Evolutionary conservation across 306 rosid species (phyloP), one percentile per base, ranked within the genome.

Genomic region (Pachyrhizus erosus): DNA sequence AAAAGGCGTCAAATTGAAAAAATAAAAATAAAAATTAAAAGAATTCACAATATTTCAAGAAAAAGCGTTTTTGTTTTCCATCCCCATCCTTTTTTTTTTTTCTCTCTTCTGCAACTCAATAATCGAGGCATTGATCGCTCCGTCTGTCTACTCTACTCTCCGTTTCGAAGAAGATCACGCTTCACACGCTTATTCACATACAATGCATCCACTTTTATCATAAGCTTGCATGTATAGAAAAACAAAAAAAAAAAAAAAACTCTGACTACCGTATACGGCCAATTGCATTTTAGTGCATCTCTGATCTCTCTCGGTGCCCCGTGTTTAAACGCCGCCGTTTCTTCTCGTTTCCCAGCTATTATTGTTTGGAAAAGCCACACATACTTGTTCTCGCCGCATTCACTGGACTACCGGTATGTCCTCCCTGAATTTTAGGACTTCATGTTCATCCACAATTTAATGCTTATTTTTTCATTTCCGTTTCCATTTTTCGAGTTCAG

Each of bases 141-240:
- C 4, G 5, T 31, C 23, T 23, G 5, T 64, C 57, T 13, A n/a
- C 65, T 51, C 9, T 33, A 27, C 75, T 15, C 45, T 26, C 68
- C 29, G n/a, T 26, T 33, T 76, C 26, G 51, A 72, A 62, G 60
- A 83, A 66, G 80, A 65, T 79, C 84, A 73, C 87, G 68, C 33
- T 46, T 83, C 57, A 67, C 72, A 75, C 82, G 72, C 84, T 67
- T 74, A 13, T 67, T 67, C 81, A 39, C 81, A 61, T 48, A 75
- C 43, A 37, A 18, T 65, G 33, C n/a, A 0, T 65, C 45, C 76
- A 39, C 40, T 66, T 43, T 29, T 8, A 40, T 42, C 40, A 33
- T 24, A 5, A 70, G 42, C 21, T 0, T 39, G 34, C 77, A 58
- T 79, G 18, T 37, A 37, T n/a, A 27, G 1, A 17, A 52, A 20